Evolutionary conservation across 495 filamentous ascomycete species (phyloP).

Genomic region (Copromyces sp.): DNA sequence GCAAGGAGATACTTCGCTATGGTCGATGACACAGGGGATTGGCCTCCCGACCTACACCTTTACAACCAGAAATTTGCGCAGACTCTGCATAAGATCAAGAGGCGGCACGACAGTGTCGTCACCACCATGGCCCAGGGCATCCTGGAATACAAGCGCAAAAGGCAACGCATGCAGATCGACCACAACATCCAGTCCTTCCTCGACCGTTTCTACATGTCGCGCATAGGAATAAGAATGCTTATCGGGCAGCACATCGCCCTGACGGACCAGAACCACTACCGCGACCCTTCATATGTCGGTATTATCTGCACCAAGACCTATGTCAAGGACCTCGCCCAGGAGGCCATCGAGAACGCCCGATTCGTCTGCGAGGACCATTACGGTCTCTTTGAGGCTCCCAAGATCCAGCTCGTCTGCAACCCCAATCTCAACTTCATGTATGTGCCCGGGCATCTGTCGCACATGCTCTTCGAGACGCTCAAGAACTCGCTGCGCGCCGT

Average conservation of each 20-base stretch:
- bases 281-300: constrained; percentile 87
- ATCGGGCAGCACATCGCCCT: constrained; percentile 97
- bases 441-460: constrained; percentile 90
- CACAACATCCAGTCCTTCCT: constrained; percentile 92
- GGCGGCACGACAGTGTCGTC: constrained; percentile 91
- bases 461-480: constrained; percentile 98
- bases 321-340: constrained; percentile 86
- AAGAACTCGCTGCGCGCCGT: constrained; percentile 97
- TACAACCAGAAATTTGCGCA: constrained; percentile 88
- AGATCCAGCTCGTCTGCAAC: constrained; percentile 91
- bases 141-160: constrained; percentile 90
- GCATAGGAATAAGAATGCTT: constrained; percentile 98
- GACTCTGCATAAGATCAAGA: constrained; percentile 82
- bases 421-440: constrained; percentile 97
- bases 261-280: constrained; percentile 78
- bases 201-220: constrained; percentile 98
- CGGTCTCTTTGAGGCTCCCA: constrained; percentile 92
- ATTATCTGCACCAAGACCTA: constrained; percentile 99
- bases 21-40: constrained; percentile 77
- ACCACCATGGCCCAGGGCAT: constrained; percentile 94
- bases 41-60: constrained; percentile 89
- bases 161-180: constrained; percentile 97
- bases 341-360: constrained; percentile 95
- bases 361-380: constrained; percentile 99
- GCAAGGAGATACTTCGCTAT: constrained; percentile 79